Conservation (phyloP, 441 rosid species). For the Populus hybrid region DNA sequence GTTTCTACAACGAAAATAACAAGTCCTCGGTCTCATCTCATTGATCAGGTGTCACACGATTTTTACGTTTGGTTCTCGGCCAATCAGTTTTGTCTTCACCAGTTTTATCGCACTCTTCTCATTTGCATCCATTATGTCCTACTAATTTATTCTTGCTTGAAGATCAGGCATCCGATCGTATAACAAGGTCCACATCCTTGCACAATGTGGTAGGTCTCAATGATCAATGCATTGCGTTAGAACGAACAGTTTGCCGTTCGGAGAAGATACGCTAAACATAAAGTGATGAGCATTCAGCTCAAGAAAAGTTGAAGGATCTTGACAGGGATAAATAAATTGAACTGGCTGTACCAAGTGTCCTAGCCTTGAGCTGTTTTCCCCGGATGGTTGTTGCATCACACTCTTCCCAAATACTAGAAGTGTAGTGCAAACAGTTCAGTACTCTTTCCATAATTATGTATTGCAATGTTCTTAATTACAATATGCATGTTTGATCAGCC, state of each 20-base stretch:
- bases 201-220: neutral
- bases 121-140: too few relatives aligned
- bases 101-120: too few relatives aligned
- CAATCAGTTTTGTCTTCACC: too few relatives aligned
- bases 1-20: too few relatives aligned
- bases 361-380: neutral
- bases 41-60: too few relatives aligned
- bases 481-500: slow-evolving; percentile 15
- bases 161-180: neutral
- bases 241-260: neutral
- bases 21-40: too few relatives aligned
- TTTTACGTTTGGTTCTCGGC: too few relatives aligned
- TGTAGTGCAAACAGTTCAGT: neutral
- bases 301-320: neutral
- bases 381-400: neutral
- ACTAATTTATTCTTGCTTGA: neutral
- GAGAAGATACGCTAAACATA: neutral
- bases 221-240: neutral
- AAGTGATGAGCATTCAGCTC: neutral
- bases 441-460: neutral
- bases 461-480: neutral
- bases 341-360: neutral
- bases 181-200: neutral
- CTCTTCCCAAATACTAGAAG: neutral
- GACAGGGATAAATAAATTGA: neutral